phyloP scores from a whole-genome alignment of 169 alveolate species.

The Theileria annulata region DNA sequence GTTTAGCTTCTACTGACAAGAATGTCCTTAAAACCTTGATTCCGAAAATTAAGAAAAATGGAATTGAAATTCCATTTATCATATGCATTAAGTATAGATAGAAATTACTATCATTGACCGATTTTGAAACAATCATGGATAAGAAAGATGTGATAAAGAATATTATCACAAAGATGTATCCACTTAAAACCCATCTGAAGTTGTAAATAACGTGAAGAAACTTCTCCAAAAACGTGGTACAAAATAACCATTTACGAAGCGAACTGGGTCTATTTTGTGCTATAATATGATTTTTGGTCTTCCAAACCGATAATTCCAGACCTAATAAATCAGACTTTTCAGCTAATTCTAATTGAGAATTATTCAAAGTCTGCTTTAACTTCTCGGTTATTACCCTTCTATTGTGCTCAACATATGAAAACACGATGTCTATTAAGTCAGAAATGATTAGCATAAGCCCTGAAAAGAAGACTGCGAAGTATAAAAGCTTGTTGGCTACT shows the following conservation, averaged over 20 bases:
- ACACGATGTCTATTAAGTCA: not conserved
- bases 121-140: not conserved
- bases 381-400: not conserved
- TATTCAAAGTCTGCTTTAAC: not conserved
- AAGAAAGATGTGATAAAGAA: not conserved
- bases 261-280: constrained; percentile 9
- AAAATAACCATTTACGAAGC: not conserved
- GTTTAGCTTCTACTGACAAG: not conserved
- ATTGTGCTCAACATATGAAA: not conserved
- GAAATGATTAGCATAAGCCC: not conserved
- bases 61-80: constrained; percentile 5
- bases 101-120: constrained; percentile 9
- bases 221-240: not conserved
- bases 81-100: not conserved
- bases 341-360: not conserved
- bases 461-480: not conserved
- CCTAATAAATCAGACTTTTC: not conserved
- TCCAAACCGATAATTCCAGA: not conserved
- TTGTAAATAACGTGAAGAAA: not conserved
- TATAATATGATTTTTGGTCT: not conserved
- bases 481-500: not conserved
- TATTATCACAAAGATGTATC: not conserved
- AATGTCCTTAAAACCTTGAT: not conserved
- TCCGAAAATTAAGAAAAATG: not conserved
- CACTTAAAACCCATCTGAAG: not conserved